Conservation (phyloP, 257 asterid species). For the Scutellaria baicalensis region DNA sequence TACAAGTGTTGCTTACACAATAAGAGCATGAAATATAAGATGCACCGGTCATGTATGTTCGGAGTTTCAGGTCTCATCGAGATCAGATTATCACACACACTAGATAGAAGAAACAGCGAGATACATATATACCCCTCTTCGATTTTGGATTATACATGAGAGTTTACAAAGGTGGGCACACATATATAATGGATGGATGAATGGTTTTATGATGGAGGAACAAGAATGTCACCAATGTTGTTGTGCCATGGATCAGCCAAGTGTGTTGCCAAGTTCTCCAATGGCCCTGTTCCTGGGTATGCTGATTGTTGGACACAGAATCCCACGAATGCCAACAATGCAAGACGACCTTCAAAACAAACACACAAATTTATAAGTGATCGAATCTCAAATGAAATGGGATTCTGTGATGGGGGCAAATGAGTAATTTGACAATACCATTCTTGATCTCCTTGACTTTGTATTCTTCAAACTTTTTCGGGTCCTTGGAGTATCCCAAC, state of each 20-base stretch:
- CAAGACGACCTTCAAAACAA: conserved; percentile 53
- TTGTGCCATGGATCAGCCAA: conserved; percentile 99
- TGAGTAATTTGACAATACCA: conserved; percentile 32
- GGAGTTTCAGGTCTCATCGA: too few species aligned
- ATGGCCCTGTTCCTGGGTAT: conserved; percentile 88
- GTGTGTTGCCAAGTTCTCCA: conserved; percentile 88
- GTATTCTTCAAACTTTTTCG: conserved; percentile 49
- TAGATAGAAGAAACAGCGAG: neutral
- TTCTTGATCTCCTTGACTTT: conserved; percentile 93
- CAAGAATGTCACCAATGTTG: conserved; percentile 76
- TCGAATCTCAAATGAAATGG: neutral
- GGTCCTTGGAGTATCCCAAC: conserved; percentile 91
- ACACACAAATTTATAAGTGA: neutral
- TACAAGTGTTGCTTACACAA: too few species aligned
- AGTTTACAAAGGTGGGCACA: neutral
- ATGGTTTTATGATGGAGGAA: conserved; percentile 32
- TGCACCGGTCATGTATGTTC: neutral
- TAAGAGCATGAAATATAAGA: too few species aligned
- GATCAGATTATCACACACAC: neutral
- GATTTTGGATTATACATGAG: neutral
- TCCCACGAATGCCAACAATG: conserved; percentile 83
- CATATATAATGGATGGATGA: conserved; percentile 30
- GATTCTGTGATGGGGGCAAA: neutral
- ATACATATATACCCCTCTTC: neutral
- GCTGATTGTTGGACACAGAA: conserved; percentile 85